Conservation (phyloP, 1,284 basidiomycete genomes). For the Cutaneotrichosporon cavernicola region DNA sequence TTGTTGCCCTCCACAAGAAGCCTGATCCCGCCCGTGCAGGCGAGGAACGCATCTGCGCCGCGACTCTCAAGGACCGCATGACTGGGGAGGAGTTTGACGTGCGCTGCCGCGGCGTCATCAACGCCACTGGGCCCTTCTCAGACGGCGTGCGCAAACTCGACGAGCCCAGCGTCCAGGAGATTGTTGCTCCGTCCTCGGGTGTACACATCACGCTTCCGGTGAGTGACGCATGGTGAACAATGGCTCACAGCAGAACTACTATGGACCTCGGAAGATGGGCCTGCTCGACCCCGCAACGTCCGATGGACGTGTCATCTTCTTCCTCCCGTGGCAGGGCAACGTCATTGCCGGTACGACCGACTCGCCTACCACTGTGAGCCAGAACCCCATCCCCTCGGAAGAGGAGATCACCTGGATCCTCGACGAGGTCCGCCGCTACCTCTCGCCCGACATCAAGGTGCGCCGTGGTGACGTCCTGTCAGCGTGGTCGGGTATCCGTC, state of each 20-base stretch:
- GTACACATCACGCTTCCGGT: constrained; percentile 91
- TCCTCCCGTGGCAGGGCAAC: constrained; percentile 97
- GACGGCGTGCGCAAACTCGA: constrained; percentile 85
- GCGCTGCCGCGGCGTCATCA: constrained; percentile 87
- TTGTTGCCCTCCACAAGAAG: constrained; percentile 73
- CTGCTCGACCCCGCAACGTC: constrained; percentile 92
- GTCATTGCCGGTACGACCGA: constrained; percentile 98
- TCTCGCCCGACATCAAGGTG: constrained; percentile 89
- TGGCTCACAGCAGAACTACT: constrained; percentile 65
- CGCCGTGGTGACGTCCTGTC: constrained; percentile 94
- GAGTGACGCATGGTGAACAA: constrained; percentile 9
- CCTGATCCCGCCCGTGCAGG: constrained; percentile 57
- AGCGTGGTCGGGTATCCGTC: constrained; percentile 90
- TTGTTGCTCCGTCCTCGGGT: constrained; percentile 88
- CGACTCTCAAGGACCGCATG: constrained; percentile 74
- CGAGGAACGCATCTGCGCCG: constrained; percentile 66
- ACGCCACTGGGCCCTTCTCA: constrained; percentile 93
- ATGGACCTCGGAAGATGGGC: constrained; percentile 92
- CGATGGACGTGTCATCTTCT: constrained; percentile 97
- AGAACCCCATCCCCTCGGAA: constrained; percentile 80
- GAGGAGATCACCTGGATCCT: constrained; percentile 97
- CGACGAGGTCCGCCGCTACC: constrained; percentile 79
- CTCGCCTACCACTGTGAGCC: constrained; percentile 71
- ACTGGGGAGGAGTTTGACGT: constrained; percentile 75
- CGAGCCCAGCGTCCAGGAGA: constrained; percentile 75